phyloP scores from a whole-genome alignment of 73 alveolate species.

The Tetrahymena thermophila region DNA sequence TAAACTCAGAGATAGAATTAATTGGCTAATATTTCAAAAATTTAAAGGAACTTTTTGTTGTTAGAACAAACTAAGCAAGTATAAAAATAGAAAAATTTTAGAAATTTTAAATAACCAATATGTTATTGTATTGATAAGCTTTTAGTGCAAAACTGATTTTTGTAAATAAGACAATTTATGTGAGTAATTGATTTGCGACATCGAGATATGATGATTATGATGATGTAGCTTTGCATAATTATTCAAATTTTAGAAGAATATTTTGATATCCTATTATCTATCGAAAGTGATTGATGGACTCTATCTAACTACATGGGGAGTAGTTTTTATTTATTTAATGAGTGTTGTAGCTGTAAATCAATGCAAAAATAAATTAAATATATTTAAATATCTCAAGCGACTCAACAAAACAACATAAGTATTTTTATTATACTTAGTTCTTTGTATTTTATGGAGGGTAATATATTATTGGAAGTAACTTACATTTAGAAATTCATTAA shows the following conservation, averaged over 20 bases:
- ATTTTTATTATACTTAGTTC: too few species aligned
- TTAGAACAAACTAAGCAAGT: background rate
- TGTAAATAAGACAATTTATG: background rate
- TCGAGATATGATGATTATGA: background rate
- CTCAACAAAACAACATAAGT: background rate
- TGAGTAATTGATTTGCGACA: background rate
- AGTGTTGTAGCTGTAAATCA: background rate
- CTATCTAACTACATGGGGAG: background rate
- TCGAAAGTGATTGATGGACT: background rate
- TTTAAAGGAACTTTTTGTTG: background rate
- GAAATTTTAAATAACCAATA: background rate
- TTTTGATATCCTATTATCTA: background rate
- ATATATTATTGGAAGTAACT: background rate
- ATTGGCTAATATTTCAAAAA: background rate
- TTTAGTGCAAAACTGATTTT: background rate
- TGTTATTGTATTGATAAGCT: background rate
- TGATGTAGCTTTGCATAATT: background rate
- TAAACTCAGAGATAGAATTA: background rate
- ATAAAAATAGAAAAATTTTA: background rate
- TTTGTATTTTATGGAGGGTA: background rate
- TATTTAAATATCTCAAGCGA: background rate
- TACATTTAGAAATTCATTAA: too few species aligned
- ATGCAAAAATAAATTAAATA: background rate
- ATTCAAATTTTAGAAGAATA: background rate
- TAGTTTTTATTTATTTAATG: background rate